phyloP scores from a whole-genome alignment of 1,284 basidiomycete species.

The Malassezia brasiliensis region DNA sequence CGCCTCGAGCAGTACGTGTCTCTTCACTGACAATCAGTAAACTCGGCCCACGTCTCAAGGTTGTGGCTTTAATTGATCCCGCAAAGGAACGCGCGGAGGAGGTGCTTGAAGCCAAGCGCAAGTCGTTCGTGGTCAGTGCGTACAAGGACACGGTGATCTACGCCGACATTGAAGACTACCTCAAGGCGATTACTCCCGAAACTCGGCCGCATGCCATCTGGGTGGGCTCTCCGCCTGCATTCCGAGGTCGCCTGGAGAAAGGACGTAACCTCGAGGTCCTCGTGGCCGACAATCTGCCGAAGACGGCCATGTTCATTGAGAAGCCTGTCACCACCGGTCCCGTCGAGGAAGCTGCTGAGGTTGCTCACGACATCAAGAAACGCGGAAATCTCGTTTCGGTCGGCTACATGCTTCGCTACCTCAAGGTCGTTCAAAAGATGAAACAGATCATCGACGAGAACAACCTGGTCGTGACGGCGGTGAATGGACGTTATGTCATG shows the following conservation, averaged over 20 bases:
- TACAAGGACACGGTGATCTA: conserved; percentile 83
- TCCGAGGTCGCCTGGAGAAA: conserved; percentile 53
- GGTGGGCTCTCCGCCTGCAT: conserved; percentile 85
- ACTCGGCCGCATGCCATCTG: conserved; percentile 61
- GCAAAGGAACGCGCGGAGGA: conserved; percentile 68
- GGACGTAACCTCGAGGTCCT: conserved; percentile 82
- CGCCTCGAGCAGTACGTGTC: conserved; percentile 32
- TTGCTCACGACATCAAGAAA: conserved; percentile 38
- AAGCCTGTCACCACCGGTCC: conserved; percentile 85
- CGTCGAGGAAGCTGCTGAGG: conserved; percentile 50
- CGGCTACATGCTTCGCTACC: conserved; percentile 58
- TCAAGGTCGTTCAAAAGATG: conserved; percentile 82
- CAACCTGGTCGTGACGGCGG: conserved; percentile 87
- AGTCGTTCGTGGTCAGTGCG: conserved; percentile 82
- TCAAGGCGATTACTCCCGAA: conserved; percentile 56
- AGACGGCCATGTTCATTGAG: conserved; percentile 72
- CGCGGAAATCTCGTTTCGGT: conserved; percentile 67
- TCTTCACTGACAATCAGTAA: conserved; percentile 56
- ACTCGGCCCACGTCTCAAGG: conserved; percentile 88
- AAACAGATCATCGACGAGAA: conserved; percentile 86
- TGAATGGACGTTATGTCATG: conserved; percentile 85
- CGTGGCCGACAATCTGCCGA: conserved; percentile 69
- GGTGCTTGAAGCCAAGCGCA: conserved; percentile 78
- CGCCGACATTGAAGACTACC: conserved; percentile 78
- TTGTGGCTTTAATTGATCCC: conserved; percentile 87